Evolutionary conservation across 345 rosid species (phyloP).

Genomic region (Lumnitzera littorea): DNA sequence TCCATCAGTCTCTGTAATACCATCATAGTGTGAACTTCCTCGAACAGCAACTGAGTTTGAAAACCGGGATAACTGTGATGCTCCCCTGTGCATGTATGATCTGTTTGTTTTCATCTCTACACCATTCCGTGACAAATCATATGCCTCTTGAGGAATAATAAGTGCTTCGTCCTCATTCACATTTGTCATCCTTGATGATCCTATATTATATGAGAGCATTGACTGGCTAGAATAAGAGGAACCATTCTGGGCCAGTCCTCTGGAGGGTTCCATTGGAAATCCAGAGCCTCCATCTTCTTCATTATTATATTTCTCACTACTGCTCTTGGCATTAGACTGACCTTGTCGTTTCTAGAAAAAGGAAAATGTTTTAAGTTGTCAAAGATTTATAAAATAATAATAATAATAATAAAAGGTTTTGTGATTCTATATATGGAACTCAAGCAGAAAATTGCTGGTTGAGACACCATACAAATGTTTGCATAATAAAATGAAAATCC

Average conservation of each 20-base stretch:
- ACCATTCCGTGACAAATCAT: conserved; percentile 26
- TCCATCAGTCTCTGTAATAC: conserved; percentile 24
- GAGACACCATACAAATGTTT: background rate
- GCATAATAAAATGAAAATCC: background rate
- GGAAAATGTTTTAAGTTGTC: background rate
- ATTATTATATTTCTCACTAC: conserved; percentile 24
- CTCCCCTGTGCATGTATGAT: conserved; percentile 35
- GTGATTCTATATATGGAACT: background rate
- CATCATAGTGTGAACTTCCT: conserved; percentile 52
- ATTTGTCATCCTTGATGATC: conserved; percentile 22
- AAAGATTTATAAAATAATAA: background rate
- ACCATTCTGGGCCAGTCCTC: conserved; percentile 23
- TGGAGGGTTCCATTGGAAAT: conserved; percentile 13
- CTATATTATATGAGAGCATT: conserved; percentile 12
- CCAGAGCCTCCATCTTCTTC: conserved; percentile 25
- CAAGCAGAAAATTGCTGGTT: background rate
- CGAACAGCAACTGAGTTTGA: conserved; percentile 78
- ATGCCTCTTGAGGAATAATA: conserved; percentile 11
- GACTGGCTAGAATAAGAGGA: conserved; percentile 25
- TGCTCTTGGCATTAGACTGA: conserved; percentile 31
- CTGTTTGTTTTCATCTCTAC: conserved; percentile 39
- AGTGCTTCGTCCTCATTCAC: conserved; percentile 24
- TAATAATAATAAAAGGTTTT: too few species aligned
- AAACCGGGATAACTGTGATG: conserved; percentile 54
- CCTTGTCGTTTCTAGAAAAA: conserved; percentile 41